Percentiles rank a stretch among this genome's conserved stretches.
phyloP scores from a whole-genome alignment of 1,284 basidiomycete species.

The Rhodotorula sp. region DNA sequence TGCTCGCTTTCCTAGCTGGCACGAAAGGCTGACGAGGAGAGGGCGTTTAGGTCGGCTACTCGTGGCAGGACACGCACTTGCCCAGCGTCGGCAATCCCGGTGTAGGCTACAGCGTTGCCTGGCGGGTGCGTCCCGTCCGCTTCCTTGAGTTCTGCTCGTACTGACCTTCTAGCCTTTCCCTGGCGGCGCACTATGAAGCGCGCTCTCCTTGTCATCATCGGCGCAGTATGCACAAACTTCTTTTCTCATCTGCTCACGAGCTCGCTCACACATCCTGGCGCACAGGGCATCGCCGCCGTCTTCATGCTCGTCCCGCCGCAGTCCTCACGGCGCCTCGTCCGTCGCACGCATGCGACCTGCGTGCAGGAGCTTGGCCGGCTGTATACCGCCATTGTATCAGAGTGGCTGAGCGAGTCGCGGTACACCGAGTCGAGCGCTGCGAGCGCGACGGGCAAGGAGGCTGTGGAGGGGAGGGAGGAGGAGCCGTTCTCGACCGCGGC shows the following conservation, averaged over 20 bases:
- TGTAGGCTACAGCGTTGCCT: slow-evolving; percentile 41
- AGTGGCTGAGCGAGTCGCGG: slow-evolving; percentile 28
- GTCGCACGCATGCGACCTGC: slow-evolving; percentile 34
- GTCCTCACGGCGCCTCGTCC: slow-evolving; percentile 23
- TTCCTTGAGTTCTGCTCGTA: neutral
- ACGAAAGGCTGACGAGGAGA: slow-evolving; percentile 42
- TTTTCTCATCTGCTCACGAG: fast-evolving
- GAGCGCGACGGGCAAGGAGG: neutral
- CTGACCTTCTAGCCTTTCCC: neutral
- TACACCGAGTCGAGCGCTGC: neutral
- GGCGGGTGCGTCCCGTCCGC: slow-evolving; percentile 21
- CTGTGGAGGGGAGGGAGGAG: neutral
- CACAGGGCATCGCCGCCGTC: slow-evolving; percentile 5
- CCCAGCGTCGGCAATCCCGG: slow-evolving; percentile 36
- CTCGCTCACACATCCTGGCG: neutral
- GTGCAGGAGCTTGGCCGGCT: slow-evolving; percentile 30
- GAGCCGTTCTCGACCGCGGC: slow-evolving; percentile 1
- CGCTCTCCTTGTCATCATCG: slow-evolving; percentile 34
- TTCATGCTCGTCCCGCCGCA: slow-evolving; percentile 15
- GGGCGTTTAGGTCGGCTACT: slow-evolving; percentile 38
- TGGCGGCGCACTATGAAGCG: slow-evolving; percentile 10
- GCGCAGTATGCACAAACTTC: slow-evolving; percentile 1
- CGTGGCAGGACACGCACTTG: slow-evolving; percentile 41
- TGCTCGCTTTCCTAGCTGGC: slow-evolving; percentile 4
- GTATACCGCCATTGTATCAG: slow-evolving; percentile 23